Percentiles rank a stretch among this genome's conserved stretches.
phyloP scores from a whole-genome alignment of 2,329 filamentous ascomycete genomes.

The Lecanoromycetidae sp. region DNA sequence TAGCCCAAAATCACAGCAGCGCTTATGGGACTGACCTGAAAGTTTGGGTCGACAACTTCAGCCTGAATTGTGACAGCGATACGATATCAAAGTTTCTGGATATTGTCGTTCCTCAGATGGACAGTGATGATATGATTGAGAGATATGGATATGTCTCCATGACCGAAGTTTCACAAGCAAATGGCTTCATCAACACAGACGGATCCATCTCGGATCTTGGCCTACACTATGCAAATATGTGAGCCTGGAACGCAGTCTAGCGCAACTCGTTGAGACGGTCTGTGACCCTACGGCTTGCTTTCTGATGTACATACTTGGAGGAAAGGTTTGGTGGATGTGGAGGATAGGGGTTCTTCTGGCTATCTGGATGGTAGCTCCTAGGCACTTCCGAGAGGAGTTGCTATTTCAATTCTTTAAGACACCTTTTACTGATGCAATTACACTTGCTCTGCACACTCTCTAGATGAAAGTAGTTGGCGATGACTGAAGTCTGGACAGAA shows the following conservation, averaged over 20 bases:
- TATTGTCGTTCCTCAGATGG: background rate
- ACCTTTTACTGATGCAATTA: too few species aligned
- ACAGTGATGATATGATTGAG: background rate
- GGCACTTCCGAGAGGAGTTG: constrained; percentile 1
- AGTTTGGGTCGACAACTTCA: constrained; percentile 2
- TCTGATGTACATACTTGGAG: background rate
- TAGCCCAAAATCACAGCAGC: background rate
- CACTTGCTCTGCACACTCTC: too few species aligned
- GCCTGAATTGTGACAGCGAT: background rate
- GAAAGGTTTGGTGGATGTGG: background rate
- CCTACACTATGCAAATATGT: background rate
- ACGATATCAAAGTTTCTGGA: background rate
- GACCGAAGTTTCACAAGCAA: background rate
- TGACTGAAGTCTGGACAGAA: too few species aligned
- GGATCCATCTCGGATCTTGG: constrained; percentile 2
- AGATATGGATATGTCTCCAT: constrained; percentile 1
- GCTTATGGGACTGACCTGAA: background rate
- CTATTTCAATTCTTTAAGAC: background rate
- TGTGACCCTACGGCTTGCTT: background rate
- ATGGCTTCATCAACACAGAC: background rate
- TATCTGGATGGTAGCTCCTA: background rate
- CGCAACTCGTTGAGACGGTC: background rate
- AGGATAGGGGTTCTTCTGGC: background rate
- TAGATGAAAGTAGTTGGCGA: too few species aligned
- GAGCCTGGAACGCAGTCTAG: background rate